Evolutionary conservation across 1,284 basidiomycete species (phyloP), one percentile per base, ranked within the genome.

Genomic region (Ustilago cynodontis): DNA sequence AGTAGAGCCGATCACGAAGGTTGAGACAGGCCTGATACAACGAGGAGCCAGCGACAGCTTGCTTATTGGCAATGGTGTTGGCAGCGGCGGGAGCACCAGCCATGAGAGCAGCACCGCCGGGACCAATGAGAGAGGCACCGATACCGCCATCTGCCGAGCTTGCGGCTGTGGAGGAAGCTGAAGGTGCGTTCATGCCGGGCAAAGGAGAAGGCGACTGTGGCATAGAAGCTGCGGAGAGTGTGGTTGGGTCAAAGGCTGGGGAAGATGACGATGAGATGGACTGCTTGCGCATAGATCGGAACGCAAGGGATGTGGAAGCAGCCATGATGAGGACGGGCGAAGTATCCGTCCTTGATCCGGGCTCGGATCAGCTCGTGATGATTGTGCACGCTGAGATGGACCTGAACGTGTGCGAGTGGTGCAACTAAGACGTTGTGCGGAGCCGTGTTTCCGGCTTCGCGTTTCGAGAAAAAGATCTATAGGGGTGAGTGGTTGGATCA

Each of bases 1-100:
- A 84, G 55, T 81, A 80, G n/a, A 87, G 79, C n/a, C 85, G 77
- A 59, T 87, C 82, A 47, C 81, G 79, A 4, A 87, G 72, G 9
- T 80, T 77, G 53, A 86, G 75, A 72, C 87, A 88, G 45, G 84
- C 84, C 65, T 87, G 87, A 65, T 87, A 88, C n/a, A 88, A 79
- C 0, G 84, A 83, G 18, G 82, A 83, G 31, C 83, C 82, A 31
- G 78, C 79, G 43, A 65, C 77, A 55, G 80, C 79, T 29, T 80
- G 79, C 63, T 80, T 79, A 76, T 83, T 83, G 55, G 71, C 77
- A 29, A 83, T 77, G 20, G 77, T 80, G 64, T 83, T 83, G 33
- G 82, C 82, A 2, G 82, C 80, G 20, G 61, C 51, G n/a, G 82
- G 82, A 7, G 80, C 82, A 43, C 80, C 80, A 7, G 73, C 67